These are phyloP conservation scores for Fraxinus excelsior DNA, from an alignment of 257 asterid genomes.

Conservation along the genomic window DNA sequence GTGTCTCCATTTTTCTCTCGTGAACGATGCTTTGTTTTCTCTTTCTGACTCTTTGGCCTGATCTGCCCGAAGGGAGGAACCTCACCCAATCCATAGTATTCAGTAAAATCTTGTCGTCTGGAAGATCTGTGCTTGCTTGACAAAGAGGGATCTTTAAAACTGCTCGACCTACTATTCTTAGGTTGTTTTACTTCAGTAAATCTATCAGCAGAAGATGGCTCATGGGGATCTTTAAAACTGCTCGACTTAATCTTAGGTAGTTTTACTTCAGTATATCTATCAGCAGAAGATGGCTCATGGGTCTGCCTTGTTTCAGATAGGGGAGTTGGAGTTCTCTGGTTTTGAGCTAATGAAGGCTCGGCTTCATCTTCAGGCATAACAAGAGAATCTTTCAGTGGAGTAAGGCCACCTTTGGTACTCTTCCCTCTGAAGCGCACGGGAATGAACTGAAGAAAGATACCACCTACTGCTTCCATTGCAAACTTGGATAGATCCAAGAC, in stretches of 20 bases:
- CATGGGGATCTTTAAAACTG: constrained; percentile 62
- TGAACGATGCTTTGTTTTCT: constrained; percentile 71
- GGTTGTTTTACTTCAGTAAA: constrained; percentile 62
- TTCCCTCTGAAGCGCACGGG: constrained; percentile 44
- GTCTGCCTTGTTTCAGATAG: constrained; percentile 61
- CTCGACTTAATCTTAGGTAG: constrained; percentile 59
- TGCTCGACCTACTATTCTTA: constrained; percentile 57
- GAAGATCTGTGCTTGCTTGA: constrained; percentile 86
- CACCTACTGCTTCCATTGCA: constrained; percentile 56
- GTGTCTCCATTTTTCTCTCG: constrained; percentile 61
- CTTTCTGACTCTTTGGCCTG: constrained; percentile 82
- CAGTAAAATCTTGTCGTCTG: constrained; percentile 78
- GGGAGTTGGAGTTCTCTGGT: constrained; percentile 61
- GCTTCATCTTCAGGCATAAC: constrained; percentile 87
- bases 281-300: constrained; percentile 39
- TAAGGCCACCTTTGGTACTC: constrained; percentile 52
- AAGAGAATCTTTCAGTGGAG: constrained; percentile 83
- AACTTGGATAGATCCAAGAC: constrained; percentile 67
- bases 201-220: constrained; percentile 42
- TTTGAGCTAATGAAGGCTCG: constrained; percentile 47
- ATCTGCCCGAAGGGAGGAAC: constrained; percentile 58
- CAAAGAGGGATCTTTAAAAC: constrained; percentile 60
- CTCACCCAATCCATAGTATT: constrained; percentile 72
- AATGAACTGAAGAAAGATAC: constrained; percentile 42
- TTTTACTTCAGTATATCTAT: constrained; percentile 61